phyloP scores from a whole-genome alignment of 768 basidiomycete genomes.

The Dictyophora rubrovolvata region DNA sequence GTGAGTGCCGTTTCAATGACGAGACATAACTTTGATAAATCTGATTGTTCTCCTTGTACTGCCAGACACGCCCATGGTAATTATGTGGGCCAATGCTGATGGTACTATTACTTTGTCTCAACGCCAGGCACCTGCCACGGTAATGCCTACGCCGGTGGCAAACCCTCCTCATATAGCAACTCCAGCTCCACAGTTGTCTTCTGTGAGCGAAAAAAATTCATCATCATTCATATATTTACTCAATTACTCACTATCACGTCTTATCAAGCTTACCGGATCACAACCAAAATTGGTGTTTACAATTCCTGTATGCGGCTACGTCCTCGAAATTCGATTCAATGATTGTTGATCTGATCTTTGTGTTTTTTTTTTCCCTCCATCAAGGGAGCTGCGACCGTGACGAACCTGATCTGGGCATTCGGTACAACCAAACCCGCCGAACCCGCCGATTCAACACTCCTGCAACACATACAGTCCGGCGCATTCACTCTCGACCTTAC shows the following conservation, averaged over 20 bases:
- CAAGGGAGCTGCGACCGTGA: constrained; percentile 22
- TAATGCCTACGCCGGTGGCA: constrained; percentile 46
- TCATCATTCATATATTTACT: constrained; percentile 24
- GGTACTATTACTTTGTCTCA: constrained; percentile 58
- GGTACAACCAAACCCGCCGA: constrained; percentile 37
- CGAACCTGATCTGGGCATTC: constrained; percentile 52
- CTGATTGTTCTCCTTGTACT: no score
- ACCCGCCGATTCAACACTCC: constrained; percentile 33
- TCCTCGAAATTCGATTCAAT: no score
- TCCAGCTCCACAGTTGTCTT: constrained; percentile 24
- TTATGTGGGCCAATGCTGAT: constrained; percentile 60
- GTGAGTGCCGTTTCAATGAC: not conserved
- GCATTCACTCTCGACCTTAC: constrained; percentile 37
- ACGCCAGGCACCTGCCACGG: constrained; percentile 38
- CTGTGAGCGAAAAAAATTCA: constrained; percentile 23
- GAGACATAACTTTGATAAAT: not conserved
- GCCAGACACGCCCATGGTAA: constrained; percentile 49
- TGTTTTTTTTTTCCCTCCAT: not conserved
- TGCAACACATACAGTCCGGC: constrained; percentile 39
- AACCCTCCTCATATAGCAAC: constrained; percentile 45
- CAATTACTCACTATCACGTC: not conserved
- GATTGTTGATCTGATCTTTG: constrained; percentile 1
- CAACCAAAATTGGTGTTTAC: constrained; percentile 40
- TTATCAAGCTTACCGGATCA: constrained; percentile 18
- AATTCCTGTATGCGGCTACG: constrained; percentile 31